Evolutionary conservation across 2,329 filamentous ascomycete species (phyloP), one percentile per base, ranked within the genome.

Genomic region (Immersiporthe knoxdaviesiana): DNA sequence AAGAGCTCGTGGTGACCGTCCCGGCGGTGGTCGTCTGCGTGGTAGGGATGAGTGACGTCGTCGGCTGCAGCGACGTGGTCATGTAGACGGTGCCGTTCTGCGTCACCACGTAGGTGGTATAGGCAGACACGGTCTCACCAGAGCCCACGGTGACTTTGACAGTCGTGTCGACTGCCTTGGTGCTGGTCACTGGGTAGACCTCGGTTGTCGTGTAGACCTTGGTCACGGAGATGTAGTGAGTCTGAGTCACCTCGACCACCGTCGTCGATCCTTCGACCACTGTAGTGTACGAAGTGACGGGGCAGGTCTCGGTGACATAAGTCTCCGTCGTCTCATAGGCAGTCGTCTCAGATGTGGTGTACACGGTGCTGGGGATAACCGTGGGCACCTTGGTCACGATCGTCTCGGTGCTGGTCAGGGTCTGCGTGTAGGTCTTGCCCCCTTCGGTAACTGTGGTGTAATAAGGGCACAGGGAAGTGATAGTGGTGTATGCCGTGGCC

Each of bases 211-310:
- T 59, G 58, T 68, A 52, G 70, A 81, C 73, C 59, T 79, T 76
- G 12, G 81, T 81, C 35, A 75, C 74, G 32, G 77, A 77, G 3
- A 80, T 74, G 8, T 81, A 83, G 74, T 81, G 76, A 2, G 81
- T 83, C 68, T 77, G 76, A 8, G 83, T 85, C 71, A 79, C 72
- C 6, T 81, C 83, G 61, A 83, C 68, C 63, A 80, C 79, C 59
- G 82, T 74, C 12, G 81, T 84, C 61, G 73, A 77, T 32, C 80
- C 81, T 67, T 76, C 73, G 1, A 80, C 79, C 54, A 83, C 77
- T n/a, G 83, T 84, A 6, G 82, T 81, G 74, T 81, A 80, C 64
- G 76, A 77, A 65, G 77, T 80, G 63, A 79, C 81, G 10, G 80
- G 79, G 73, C 74, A 79, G 16, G 81, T 80, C 58, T 81, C 78